phyloP scores from a whole-genome alignment of 2,329 filamentous ascomycete species.

The Hymenoscyphus infarciens region DNA sequence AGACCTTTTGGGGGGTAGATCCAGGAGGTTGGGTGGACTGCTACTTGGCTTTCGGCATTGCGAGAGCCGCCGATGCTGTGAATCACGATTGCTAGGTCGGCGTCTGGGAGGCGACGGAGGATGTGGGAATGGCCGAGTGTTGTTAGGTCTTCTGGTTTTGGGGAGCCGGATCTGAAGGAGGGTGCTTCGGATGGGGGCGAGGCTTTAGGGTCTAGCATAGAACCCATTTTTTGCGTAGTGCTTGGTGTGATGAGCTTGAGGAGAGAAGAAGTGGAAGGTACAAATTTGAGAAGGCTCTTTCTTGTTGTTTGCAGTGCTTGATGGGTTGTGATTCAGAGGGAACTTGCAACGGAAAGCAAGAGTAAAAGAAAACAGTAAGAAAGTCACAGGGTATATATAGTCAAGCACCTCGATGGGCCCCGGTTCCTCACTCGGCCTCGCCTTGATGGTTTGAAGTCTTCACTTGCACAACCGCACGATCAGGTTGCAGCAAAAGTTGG shows the following conservation, averaged over 20 bases:
- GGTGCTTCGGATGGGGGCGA: not conserved
- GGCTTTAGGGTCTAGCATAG: conserved; percentile 4
- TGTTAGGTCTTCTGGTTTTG: conserved; percentile 11
- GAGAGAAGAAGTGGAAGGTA: not conserved
- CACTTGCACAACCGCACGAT: not conserved
- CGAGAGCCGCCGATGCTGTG: conserved; percentile 13
- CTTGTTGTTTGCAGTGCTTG: not conserved
- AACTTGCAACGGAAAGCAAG: not conserved
- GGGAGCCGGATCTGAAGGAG: conserved; percentile 9
- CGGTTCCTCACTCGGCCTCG: not conserved
- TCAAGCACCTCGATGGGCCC: not conserved
- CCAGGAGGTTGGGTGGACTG: conserved; percentile 15
- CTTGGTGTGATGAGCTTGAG: not conserved
- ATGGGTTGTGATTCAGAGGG: not conserved
- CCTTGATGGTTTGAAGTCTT: not conserved
- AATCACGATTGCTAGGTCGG: conserved; percentile 11
- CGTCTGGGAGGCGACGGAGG: conserved; percentile 8
- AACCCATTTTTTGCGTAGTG: not conserved
- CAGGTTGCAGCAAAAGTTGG: not conserved
- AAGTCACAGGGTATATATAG: not conserved
- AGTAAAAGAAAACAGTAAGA: not conserved
- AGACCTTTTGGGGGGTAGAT: conserved; percentile 23
- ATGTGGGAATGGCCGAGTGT: conserved; percentile 8
- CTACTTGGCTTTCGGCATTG: conserved; percentile 9
- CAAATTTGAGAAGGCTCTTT: not conserved